Percentiles rank a stretch among this genome's conserved stretches.
phyloP scores from a whole-genome alignment of 768 basidiomycete species.

The Panus rudis region DNA sequence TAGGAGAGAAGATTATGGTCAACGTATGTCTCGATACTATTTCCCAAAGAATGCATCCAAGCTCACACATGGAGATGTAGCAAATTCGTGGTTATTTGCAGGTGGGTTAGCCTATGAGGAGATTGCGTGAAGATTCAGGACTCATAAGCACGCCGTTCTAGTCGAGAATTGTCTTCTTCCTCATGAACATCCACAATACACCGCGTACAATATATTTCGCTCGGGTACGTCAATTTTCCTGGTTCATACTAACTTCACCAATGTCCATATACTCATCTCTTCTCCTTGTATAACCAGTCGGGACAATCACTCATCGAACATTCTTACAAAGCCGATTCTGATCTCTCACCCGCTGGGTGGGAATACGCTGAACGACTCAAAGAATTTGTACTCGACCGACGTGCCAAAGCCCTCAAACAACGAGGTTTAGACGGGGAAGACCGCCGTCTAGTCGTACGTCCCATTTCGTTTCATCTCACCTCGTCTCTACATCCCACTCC shows the following conservation, averaged over 20 bases:
- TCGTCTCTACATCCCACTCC: background rate
- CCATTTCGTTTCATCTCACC: too few relatives aligned
- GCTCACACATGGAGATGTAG: conserved; percentile 27
- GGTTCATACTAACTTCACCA: background rate
- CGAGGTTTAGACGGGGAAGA: conserved; percentile 56
- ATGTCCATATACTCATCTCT: too few relatives aligned
- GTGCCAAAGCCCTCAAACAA: conserved; percentile 69
- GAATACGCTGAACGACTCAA: conserved; percentile 88
- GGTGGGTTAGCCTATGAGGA: conserved; percentile 30
- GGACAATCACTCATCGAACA: conserved; percentile 99
- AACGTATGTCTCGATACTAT: conserved; percentile 50
- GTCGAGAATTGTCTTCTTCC: conserved; percentile 95
- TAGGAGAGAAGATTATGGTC: conserved; percentile 93
- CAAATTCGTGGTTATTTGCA: conserved; percentile 86
- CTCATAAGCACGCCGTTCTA: conserved; percentile 26
- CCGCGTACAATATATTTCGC: conserved; percentile 96
- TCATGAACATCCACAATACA: conserved; percentile 98
- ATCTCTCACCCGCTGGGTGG: conserved; percentile 91
- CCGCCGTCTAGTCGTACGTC: conserved; percentile 59
- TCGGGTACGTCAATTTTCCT: conserved; percentile 46
- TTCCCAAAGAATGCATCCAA: background rate
- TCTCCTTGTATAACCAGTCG: conserved; percentile 54
- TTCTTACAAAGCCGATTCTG: conserved; percentile 97
- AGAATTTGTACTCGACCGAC: conserved; percentile 82
- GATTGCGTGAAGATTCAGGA: background rate